Evolutionary conservation across 2,329 filamentous ascomycete genomes (phyloP), one percentile per base, ranked within the genome.

Genomic region (Talaromyces albobiverticillius): DNA sequence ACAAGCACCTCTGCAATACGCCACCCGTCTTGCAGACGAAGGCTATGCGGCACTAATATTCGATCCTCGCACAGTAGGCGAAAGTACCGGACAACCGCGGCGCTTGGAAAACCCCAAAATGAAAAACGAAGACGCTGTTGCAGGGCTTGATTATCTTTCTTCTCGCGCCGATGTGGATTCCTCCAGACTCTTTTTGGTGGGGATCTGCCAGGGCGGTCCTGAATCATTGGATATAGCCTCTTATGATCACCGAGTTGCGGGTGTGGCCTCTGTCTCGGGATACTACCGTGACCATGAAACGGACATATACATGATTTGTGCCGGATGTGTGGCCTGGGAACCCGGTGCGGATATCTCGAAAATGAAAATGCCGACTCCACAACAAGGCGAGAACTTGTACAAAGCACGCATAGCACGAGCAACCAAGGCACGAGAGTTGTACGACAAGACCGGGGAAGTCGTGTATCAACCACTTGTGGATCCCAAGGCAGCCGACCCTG

Each of bases 11-110:
- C 36, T 61, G 20, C 65, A 67, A 55, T 67, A 67, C 47, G 65
- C 59, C 34, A 66, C 65, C 4, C 63, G 64, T 36, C 62, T 67
- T 2, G 64, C 65, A 25, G 64, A 67, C 50, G 65, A 67, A 57
- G 65, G 65, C 23, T 67, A 67, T 42, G 64, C 65, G 23, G 63
- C 64, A 3, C 46, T 67, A 41, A 64, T 67, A 23, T 67, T 67
- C 54, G 65, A 67, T 46, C 65, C 65, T 4, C 63, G 65, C 40
- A 67, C 64, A 2, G 65, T 67, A 13, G 63, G 65, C 4, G 65
- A 67, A 46, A 67, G 64, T 51, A 63, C 65, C 14, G 65, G 65
- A 20, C 48, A 60, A 48, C 65, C 65, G 4, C 61, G 65, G 29
- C 62, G 65, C 31, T 56, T 59, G 22, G 64, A 67, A 55, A 67